Conservation (phyloP, 805 yeast species). For the Candida krabiensis region DNA sequence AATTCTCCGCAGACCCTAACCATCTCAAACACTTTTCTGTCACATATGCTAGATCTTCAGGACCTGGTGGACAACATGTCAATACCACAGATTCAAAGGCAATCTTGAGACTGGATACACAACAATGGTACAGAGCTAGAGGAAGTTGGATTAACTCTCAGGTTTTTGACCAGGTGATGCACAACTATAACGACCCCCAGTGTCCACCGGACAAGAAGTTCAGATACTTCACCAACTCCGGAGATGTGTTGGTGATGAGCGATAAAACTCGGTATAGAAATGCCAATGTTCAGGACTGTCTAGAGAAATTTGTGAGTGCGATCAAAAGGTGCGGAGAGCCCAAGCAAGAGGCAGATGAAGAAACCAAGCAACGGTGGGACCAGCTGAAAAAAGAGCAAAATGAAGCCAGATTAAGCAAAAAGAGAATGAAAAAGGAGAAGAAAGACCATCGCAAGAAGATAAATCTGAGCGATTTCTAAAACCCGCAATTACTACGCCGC, state of each 20-base stretch:
- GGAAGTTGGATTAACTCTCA: constrained; percentile 44
- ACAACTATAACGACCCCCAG: constrained; percentile 17
- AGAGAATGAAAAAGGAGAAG: constrained; percentile 24
- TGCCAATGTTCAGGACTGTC: constrained; percentile 45
- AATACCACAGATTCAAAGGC: constrained; percentile 56
- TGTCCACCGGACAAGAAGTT: constrained; percentile 20
- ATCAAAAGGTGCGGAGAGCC: constrained; percentile 39
- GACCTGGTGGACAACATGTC: constrained; percentile 65
- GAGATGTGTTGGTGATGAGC: constrained; percentile 26
- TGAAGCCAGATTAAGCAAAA: constrained; percentile 20
- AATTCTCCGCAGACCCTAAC: constrained; percentile 2
- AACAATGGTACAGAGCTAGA: constrained; percentile 39
- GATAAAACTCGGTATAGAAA: constrained; percentile 41
- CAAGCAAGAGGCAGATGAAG: constrained; percentile 39
- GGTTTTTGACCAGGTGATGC: constrained; percentile 34
- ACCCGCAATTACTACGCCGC: neutral
- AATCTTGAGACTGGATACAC: constrained; percentile 30
- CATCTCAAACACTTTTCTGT: constrained; percentile 33
- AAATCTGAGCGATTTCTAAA: constrained; percentile 15
- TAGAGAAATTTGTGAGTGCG: constrained; percentile 42
- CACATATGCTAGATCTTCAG: constrained; percentile 50
- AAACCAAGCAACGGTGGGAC: constrained; percentile 44
- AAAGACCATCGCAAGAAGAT: constrained; percentile 22
- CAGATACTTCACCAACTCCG: constrained; percentile 27
- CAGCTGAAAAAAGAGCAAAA: constrained; percentile 26